Evolutionary conservation across 257 asterid genomes (phyloP).

Genomic region (Solanum arcanum): DNA sequence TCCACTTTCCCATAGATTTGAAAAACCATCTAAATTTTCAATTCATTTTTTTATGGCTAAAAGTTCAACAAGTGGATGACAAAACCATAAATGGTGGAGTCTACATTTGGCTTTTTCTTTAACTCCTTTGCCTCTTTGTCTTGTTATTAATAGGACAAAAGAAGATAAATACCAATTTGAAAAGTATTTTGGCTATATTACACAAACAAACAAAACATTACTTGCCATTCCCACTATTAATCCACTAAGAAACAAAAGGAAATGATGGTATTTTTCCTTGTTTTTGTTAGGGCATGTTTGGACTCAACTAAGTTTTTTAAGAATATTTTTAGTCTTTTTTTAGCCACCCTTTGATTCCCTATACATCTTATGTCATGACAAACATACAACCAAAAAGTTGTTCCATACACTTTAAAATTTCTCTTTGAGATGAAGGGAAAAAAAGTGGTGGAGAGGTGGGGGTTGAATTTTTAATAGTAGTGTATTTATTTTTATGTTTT

Average conservation of each 20-base stretch:
- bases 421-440: neutral
- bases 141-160: neutral
- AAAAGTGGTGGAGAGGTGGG: neutral
- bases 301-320: conserved; percentile 17
- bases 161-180: neutral
- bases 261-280: conserved; percentile 35
- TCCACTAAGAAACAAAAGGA: conserved; percentile 28
- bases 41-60: neutral
- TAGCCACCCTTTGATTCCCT: conserved; percentile 48
- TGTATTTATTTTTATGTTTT: neutral
- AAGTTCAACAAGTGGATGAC: neutral
- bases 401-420: neutral
- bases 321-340: conserved; percentile 38
- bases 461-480: neutral
- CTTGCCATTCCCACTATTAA: neutral
- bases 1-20: neutral
- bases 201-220: conserved; percentile 9
- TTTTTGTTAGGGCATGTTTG: conserved; percentile 72
- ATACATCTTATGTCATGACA: conserved; percentile 65
- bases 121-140: conserved; percentile 11
- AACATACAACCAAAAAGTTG: conserved; percentile 15
- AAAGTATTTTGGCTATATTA: neutral
- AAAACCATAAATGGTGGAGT: conserved; percentile 10
- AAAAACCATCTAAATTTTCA: neutral
- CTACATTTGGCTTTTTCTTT: conserved; percentile 6